These are phyloP conservation scores for Microthyrium microscopicum DNA, from an alignment of 2,329 filamentous ascomycete species.

Conservation along the genomic window DNA sequence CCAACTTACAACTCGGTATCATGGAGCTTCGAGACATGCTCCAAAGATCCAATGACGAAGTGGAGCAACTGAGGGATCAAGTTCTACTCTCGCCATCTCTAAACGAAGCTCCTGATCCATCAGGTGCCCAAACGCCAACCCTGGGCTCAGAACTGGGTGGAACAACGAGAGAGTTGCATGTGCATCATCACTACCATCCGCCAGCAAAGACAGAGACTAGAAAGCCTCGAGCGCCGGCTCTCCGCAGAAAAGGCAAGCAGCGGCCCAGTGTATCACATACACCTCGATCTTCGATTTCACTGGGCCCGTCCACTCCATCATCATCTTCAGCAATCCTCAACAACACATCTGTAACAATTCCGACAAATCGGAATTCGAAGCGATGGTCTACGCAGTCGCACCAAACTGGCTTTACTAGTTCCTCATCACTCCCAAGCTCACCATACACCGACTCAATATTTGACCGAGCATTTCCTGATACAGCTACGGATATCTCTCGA, in stretches of 20 bases:
- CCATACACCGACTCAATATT: constrained; percentile 68
- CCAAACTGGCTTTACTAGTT: constrained; percentile 40
- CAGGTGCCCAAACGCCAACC: constrained; percentile 30
- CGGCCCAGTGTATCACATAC: constrained; percentile 23
- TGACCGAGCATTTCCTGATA: constrained; percentile 48
- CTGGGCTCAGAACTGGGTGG: constrained; percentile 59
- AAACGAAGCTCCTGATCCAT: constrained; percentile 21
- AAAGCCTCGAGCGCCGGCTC: constrained; percentile 15
- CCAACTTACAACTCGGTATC: constrained; percentile 80
- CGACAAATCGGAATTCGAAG: constrained; percentile 25
- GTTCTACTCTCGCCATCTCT: constrained; percentile 62
- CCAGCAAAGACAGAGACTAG: constrained; percentile 15
- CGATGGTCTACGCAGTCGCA: constrained; percentile 51
- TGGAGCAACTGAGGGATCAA: constrained; percentile 69
- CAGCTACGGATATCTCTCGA: constrained; percentile 46
- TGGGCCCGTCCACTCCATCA: constrained; percentile 19
- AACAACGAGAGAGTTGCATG: constrained; percentile 51
- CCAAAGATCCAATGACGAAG: constrained; percentile 82
- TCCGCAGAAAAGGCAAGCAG: constrained; percentile 54
- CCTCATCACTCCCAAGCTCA: constrained; percentile 66
- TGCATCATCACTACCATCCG: constrained; percentile 87
- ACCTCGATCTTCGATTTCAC: constrained; percentile 21
- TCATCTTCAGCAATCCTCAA: constrained; percentile 42
- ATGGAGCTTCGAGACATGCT: constrained; percentile 83
- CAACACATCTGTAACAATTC: constrained; percentile 42